Conservation (phyloP, 2,329 filamentous ascomycete genomes). For the Sclerotinia trifoliorum region DNA sequence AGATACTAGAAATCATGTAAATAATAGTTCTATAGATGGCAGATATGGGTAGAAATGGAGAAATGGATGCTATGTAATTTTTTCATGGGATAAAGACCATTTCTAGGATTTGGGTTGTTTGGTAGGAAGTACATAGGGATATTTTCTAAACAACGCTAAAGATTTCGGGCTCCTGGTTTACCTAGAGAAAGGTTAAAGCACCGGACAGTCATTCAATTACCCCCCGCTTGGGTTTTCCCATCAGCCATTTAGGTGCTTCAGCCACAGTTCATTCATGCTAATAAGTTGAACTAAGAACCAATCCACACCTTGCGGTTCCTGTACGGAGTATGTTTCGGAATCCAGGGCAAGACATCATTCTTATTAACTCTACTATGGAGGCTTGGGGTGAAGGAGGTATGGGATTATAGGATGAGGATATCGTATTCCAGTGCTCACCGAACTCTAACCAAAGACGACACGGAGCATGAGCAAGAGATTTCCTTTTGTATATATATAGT, state of each 20-base stretch:
- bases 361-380: no score
- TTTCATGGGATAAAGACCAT: neutral
- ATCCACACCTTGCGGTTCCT: neutral
- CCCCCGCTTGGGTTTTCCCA: neutral
- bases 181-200: neutral
- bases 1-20: neutral
- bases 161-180: slow-evolving; percentile 1
- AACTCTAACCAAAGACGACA: no score
- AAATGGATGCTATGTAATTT: neutral
- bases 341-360: no score
- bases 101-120: neutral
- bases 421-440: no score
- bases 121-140: neutral
- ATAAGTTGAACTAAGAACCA: neutral
- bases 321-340: no score
- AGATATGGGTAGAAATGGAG: neutral
- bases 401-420: no score
- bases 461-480: neutral
- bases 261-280: neutral
- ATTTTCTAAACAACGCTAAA: slow-evolving; percentile 1
- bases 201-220: neutral
- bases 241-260: slow-evolving; percentile 1
- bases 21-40: neutral
- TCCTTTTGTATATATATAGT: neutral
- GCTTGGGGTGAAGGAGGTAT: no score